phyloP scores from a whole-genome alignment of 257 asterid species.

The Primulina huaijiensis region DNA sequence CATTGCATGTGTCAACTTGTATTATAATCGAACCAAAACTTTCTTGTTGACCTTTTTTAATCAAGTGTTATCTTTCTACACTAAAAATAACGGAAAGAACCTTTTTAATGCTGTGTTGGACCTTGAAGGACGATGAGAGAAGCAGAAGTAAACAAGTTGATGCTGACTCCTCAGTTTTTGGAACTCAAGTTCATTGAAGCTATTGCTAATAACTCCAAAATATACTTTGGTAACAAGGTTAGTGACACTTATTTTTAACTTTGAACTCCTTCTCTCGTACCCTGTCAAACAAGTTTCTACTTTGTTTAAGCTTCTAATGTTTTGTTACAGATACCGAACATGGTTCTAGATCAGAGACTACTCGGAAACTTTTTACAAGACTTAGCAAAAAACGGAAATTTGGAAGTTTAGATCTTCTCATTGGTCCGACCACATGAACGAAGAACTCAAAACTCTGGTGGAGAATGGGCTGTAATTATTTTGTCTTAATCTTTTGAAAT shows the following conservation, averaged over 20 bases:
- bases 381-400: conserved; percentile 24
- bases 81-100: conserved; percentile 11
- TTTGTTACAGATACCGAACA: conserved; percentile 64
- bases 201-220: conserved; percentile 85
- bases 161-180: conserved; percentile 76
- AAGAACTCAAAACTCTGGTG: not conserved
- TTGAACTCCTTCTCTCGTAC: not conserved
- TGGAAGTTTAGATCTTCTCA: conserved; percentile 27
- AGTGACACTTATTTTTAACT: not conserved
- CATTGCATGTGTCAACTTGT: not conserved
- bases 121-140: conserved; percentile 68
- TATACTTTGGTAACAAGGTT: conserved; percentile 92
- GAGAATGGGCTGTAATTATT: conserved; percentile 5
- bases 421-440: not conserved
- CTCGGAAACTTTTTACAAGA: conserved; percentile 72
- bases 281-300: not conserved
- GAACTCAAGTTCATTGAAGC: conserved; percentile 91
- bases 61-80: not conserved
- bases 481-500: not conserved
- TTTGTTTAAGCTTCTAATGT: conserved; percentile 26
- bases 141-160: conserved; percentile 91
- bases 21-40: not conserved
- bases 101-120: conserved; percentile 18
- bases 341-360: conserved; percentile 83
- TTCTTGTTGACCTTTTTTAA: not conserved